A percentile compares a stretch with the other conserved stretches of the same genome.
phyloP scores from a whole-genome alignment of 1,139 yeast genomes.

The Geotrichum bryndzae region DNA sequence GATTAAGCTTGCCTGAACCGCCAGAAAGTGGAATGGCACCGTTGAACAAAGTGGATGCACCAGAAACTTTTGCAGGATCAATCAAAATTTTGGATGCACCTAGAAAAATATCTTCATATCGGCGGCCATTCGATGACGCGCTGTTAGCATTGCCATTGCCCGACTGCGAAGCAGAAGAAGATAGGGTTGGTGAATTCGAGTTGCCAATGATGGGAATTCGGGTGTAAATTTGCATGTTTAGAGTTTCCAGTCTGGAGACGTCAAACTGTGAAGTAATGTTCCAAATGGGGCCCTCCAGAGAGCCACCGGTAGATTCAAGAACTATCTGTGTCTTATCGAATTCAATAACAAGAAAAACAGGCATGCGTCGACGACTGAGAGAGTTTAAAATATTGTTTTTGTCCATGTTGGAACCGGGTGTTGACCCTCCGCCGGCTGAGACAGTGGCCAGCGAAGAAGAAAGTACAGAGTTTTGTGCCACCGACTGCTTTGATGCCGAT shows the following conservation, averaged over 20 bases:
- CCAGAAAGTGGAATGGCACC: conserved; percentile 27
- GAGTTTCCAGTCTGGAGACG: conserved; percentile 59
- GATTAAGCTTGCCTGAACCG: conserved; percentile 42
- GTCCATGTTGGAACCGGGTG: neutral
- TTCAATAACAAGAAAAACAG: conserved; percentile 40
- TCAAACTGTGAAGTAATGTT: conserved; percentile 88
- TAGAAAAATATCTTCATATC: conserved; percentile 33
- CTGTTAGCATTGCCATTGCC: neutral
- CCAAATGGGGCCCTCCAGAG: conserved; percentile 61
- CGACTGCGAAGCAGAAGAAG: neutral
- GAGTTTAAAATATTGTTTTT: neutral
- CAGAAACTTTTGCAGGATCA: conserved; percentile 14
- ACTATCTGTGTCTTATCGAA: conserved; percentile 62
- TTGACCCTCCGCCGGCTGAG: neutral
- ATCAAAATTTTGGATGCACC: conserved; percentile 34
- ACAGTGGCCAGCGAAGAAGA: conserved; percentile 7
- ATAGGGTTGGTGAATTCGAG: conserved; percentile 1
- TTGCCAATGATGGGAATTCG: conserved; percentile 47
- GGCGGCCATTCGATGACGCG: conserved; percentile 3
- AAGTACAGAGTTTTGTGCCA: conserved; percentile 9
- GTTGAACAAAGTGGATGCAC: conserved; percentile 8
- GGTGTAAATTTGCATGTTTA: conserved; percentile 67
- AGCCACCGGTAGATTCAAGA: conserved; percentile 74
- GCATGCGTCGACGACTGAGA: conserved; percentile 25
- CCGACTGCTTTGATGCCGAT: conserved; percentile 3